These are phyloP conservation scores for Xerocomus minutiporus DNA, from an alignment of 1,284 basidiomycete genomes.

Conservation along the genomic window DNA sequence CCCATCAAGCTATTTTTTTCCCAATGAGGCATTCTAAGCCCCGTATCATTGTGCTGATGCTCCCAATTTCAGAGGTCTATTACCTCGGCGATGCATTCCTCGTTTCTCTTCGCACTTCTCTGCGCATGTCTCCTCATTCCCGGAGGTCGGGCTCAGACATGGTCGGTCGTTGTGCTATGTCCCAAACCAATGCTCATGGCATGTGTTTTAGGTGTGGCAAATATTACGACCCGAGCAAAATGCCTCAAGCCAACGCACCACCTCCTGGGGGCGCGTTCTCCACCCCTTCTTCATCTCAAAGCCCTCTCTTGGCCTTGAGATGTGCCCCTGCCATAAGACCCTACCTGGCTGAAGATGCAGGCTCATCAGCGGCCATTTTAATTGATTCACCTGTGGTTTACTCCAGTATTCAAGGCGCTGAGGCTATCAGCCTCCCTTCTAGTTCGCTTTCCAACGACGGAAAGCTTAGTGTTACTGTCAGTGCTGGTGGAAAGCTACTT, in stretches of 20 bases:
- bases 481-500: constrained; percentile 18
- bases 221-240: constrained; percentile 25
- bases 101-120: constrained; percentile 14
- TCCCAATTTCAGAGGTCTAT: not conserved
- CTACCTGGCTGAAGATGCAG: constrained; percentile 28
- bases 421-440: constrained; percentile 24
- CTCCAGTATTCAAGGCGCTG: constrained; percentile 20
- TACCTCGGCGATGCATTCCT: constrained; percentile 6
- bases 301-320: constrained; percentile 27
- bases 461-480: constrained; percentile 25
- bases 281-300: constrained; percentile 16
- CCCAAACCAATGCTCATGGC: not conserved
- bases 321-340: constrained; percentile 29
- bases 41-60: not conserved
- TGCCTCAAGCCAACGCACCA: constrained; percentile 20
- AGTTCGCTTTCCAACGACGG: constrained; percentile 21
- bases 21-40: not conserved
- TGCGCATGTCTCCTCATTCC: constrained; percentile 16
- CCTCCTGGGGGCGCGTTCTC: constrained; percentile 26
- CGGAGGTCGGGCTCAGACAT: constrained; percentile 29
- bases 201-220: constrained; percentile 27
- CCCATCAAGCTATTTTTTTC: not conserved
- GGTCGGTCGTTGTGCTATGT: constrained; percentile 23
- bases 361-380: constrained; percentile 22
- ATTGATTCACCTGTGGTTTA: constrained; percentile 28